Conservation (phyloP, 805 yeast species). For the Cyberlindnera xylosilytica region DNA sequence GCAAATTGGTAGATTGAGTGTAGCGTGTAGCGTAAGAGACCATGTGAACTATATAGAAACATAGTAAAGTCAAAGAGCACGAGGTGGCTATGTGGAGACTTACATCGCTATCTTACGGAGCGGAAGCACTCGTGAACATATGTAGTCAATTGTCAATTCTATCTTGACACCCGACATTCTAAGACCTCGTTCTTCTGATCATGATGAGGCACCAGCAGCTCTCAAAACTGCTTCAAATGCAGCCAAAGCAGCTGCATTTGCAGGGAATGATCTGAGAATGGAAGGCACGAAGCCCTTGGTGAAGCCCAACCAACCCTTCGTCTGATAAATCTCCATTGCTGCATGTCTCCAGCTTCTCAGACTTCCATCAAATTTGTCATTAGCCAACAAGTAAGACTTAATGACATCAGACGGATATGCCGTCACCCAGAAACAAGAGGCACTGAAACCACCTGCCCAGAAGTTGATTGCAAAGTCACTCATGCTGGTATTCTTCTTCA, state of each 20-base stretch:
- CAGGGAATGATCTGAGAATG: slow-evolving; percentile 82
- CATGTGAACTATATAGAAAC: too few relatives aligned
- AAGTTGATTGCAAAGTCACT: slow-evolving; percentile 73
- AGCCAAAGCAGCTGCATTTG: slow-evolving; percentile 89
- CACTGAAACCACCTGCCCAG: slow-evolving; percentile 90
- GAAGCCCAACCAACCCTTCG: slow-evolving; percentile 66
- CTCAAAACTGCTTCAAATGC: slow-evolving; percentile 86
- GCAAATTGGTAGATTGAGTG: too few relatives aligned
- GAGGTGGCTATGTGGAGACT: too few relatives aligned
- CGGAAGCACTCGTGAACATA: too few relatives aligned
- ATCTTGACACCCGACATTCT: too few relatives aligned
- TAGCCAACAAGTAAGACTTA: slow-evolving; percentile 82
- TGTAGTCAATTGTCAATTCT: too few relatives aligned
- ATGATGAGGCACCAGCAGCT: slow-evolving; percentile 31
- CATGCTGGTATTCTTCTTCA: slow-evolving; percentile 60
- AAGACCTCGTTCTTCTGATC: too few relatives aligned
- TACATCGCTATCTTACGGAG: too few relatives aligned
- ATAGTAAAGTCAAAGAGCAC: too few relatives aligned
- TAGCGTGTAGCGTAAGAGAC: too few relatives aligned
- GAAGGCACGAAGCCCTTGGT: slow-evolving; percentile 80
- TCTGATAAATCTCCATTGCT: slow-evolving; percentile 59
- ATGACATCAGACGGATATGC: slow-evolving; percentile 91
- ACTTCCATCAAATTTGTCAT: slow-evolving; percentile 66
- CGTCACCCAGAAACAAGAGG: slow-evolving; percentile 82
- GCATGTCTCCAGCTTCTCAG: slow-evolving; percentile 73